Evolutionary conservation across 768 basidiomycete genomes (phyloP), one percentile per base, ranked within the genome.

Genomic region (Calocybe cyanea): DNA sequence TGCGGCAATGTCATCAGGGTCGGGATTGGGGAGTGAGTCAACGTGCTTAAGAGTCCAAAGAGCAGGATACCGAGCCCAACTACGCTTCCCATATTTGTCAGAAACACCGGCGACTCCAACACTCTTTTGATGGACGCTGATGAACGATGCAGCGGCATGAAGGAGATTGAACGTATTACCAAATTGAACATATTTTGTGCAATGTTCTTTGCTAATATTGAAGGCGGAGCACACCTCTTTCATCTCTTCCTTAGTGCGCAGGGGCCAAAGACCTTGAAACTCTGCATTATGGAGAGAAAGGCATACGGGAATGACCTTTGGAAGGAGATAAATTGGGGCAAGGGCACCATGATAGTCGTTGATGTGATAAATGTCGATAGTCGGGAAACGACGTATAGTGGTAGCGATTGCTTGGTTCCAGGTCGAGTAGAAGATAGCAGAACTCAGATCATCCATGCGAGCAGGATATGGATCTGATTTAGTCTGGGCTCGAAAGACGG

Each of bases 371-470:
- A 96, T 85, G 61, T 96, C 93, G 56, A 95, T 83, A 53, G 83
- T 82, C 1, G 93, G 90, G 68, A 72, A 73, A 44, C 92, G 81
- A 51, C 90, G 85, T 52, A 96, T 87, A 24, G 92, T 89, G 36
- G 91, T 85, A 14, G 92, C 92, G 52, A 96, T 92, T 35, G 92
- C 91, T 66, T 96, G 93, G 59, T 96, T 96, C 93, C 93, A 96
- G 14, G 93, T 93, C 39, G 93, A 95, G 64, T 96, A 96, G 75
- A 95, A 96, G 60, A 95, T 95, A 33, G 93, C 93, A 8, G 93
- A 95, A 54, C 87, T 88, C 52, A 96, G 75, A 63, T 96, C 93
- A 60, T 96, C 93, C 93, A 96, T 96, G 57, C 93, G 89, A 57
- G 91, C 87, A 23, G 93, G 93, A 63, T 96, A 96, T 2, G 93